Evolutionary conservation across 2,329 filamentous ascomycete species (phyloP), one percentile per base, ranked within the genome.

Genomic region (Coniosporium tulheliwenetii): DNA sequence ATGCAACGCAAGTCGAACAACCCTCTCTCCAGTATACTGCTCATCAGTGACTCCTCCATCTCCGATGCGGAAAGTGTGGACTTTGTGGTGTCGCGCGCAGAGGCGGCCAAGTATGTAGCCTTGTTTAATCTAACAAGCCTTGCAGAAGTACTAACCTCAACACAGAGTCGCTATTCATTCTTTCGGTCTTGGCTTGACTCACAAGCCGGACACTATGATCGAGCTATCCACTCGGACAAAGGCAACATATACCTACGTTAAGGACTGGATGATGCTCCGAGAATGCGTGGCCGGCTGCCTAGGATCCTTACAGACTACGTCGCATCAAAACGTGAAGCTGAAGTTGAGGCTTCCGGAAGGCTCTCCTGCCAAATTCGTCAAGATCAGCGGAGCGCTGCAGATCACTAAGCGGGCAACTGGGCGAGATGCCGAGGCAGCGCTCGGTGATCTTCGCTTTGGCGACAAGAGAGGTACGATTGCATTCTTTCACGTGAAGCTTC

Each of bases 211-310:
- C 56, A 95, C 87, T 1, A 93, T 98, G 86, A 94, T 98, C 47
- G 89, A 96, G 62, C 68, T 98, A 10, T 96, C 91, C 1, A 91
- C 84, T 5, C 75, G 86, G 45, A 98, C 91, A 3, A 98, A 96
- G 64, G 91, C 87, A 4, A 93, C 86, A 1, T 98, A 96, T 56
- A 93, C 86, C 1, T 98, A 96, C 53, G 87, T 98, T 50, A 98
- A 96, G 63, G 91, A 98, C 60, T 98, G 91, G 91, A 96, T 96
- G 89, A 98, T 96, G 89, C 73, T 98, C 31, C 81, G 91, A 26
- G 91, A 98, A 60, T 96, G 91, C 58, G 72, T 95, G 36, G 91
- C 87, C 16, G 91, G 91, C 36, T 96, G 89, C 53, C 67, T 98
- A 26, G 91, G 91, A 37, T 79, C 85, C 10, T 73, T 96, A 56